Base-by-base conservation (phyloP, 2,329 filamentous ascomycete genomes). In the Fusarium palustre region DNA sequence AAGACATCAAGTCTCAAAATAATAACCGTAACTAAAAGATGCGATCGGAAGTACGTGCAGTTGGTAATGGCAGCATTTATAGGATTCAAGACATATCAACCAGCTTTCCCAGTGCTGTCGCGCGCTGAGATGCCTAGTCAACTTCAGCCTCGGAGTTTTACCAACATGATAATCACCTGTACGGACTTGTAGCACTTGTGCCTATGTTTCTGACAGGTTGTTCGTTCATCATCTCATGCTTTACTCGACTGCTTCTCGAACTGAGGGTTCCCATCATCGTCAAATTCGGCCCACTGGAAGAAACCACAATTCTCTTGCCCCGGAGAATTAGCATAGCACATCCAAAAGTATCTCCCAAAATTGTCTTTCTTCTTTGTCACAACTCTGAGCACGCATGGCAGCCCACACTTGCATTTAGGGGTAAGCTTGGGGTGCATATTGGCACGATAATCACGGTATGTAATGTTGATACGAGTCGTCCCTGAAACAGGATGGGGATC, bases 381-480 rank as follows among this genome's bases (percentile, higher is more conserved):
- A 41, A 93, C 94, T 43, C 93, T 85, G 67, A 98, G 81, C 11
- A 91, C 83, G 33, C 84, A 83, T 0, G 92, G 88, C 5, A 94
- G 84, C 0, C 85, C 84, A 73, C 95, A 98, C 34, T 84, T 85
- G 77, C 96, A 99, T 57, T 84, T 87, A 0, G 94, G 94, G 0
- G 92, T 97, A 72, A 87, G 85, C 3, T 84, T 86, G 0, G 96
- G 95, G 76, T 96, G 91, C 67, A 97, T 85, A 45, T 85, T 89
- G 18, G 88, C 83, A 47, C 91, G 90, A 79, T 97, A 98, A 80
- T 92, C 90, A 9, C 96, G 89, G 79, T 97, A 99, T 0, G 96
- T 99, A 76, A 99, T 87, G 76, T 98, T 98, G 73, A 99, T 94
- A 41, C 96, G 87, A 68, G 88, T 90, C 72, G 90, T 94, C 1